These are phyloP conservation scores for Scleroderma citrinum DNA, from an alignment of 768 basidiomycete genomes.

Conservation along the genomic window DNA sequence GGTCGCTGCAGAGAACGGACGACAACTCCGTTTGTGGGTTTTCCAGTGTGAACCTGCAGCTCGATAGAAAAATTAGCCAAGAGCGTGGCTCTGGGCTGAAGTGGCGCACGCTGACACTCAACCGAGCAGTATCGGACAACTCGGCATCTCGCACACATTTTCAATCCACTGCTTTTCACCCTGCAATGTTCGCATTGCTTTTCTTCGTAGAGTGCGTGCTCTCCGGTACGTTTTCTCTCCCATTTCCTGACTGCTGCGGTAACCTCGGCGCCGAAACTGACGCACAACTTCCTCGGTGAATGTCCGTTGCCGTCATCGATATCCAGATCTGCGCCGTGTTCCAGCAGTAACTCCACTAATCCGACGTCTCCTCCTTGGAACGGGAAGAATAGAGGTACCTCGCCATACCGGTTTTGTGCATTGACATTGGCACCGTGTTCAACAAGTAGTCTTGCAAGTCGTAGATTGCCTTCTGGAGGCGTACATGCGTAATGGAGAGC, in stretches of 20 bases:
- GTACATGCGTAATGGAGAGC: conserved; percentile 44
- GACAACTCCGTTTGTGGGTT: conserved; percentile 42
- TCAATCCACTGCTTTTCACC: conserved; percentile 28
- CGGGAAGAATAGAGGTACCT: conserved; percentile 34
- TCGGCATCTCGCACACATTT: conserved; percentile 40
- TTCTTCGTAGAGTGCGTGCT: conserved; percentile 36
- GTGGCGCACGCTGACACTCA: conserved; percentile 46
- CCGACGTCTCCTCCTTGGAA: conserved; percentile 28
- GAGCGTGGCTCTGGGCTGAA: background rate
- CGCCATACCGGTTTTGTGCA: conserved; percentile 43
- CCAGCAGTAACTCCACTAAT: conserved; percentile 42
- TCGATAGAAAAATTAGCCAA: background rate
- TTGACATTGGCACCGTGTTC: conserved; percentile 44
- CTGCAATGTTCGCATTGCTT: conserved; percentile 38
- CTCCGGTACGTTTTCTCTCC: conserved; percentile 42
- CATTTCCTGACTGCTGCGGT: conserved; percentile 41
- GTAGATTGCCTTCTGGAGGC: conserved; percentile 16
- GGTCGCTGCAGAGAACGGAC: conserved; percentile 36
- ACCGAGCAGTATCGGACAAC: conserved; percentile 47
- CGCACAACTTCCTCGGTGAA: conserved; percentile 26
- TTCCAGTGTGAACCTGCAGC: conserved; percentile 41
- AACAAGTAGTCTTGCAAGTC: conserved; percentile 36
- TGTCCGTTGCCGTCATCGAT: conserved; percentile 34
- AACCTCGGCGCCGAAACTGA: conserved; percentile 37
- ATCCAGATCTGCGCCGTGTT: conserved; percentile 42